A percentile compares a stretch with the other conserved stretches of the same genome.
phyloP scores from a whole-genome alignment of 2,329 filamentous ascomycete species.

The Pleoardoris graminearum region DNA sequence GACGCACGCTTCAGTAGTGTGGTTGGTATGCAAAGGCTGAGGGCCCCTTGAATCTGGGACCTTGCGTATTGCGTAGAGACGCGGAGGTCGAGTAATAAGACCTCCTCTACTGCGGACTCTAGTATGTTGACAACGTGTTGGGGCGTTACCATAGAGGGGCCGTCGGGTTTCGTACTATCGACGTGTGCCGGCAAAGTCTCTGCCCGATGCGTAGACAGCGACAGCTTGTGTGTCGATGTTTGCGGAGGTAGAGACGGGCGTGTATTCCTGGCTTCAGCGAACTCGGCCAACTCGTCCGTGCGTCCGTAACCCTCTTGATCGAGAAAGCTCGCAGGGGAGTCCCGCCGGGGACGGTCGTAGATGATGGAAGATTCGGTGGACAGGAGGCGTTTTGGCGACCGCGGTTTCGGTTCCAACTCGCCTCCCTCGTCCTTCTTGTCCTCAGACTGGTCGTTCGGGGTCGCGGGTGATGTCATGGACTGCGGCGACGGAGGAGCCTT shows the following conservation, averaged over 20 bases:
- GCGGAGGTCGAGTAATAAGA: slow-evolving; percentile 81
- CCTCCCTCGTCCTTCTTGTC: slow-evolving; percentile 25
- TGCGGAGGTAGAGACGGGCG: slow-evolving; percentile 39
- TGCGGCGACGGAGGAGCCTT: slow-evolving; percentile 43
- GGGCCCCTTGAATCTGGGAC: slow-evolving; percentile 74
- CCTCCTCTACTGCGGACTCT: slow-evolving; percentile 51
- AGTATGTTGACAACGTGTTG: slow-evolving; percentile 55
- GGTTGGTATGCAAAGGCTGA: slow-evolving; percentile 94
- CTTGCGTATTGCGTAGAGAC: slow-evolving; percentile 80
- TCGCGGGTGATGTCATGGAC: slow-evolving; percentile 28
- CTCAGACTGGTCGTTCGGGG: slow-evolving; percentile 18
- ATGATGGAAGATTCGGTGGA: slow-evolving; percentile 50
- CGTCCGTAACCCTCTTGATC: slow-evolving; percentile 39
- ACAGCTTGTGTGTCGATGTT: slow-evolving; percentile 18
- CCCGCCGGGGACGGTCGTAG: slow-evolving; percentile 49
- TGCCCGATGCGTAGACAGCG: slow-evolving; percentile 42
- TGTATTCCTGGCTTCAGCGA: slow-evolving; percentile 35
- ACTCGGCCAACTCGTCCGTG: slow-evolving; percentile 41
- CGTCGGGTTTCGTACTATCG: slow-evolving; percentile 30
- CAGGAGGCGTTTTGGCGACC: slow-evolving; percentile 55
- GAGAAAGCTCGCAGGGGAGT: slow-evolving; percentile 52
- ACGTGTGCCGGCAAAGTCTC: slow-evolving; percentile 50
- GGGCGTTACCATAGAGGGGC: slow-evolving; percentile 50
- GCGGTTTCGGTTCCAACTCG: slow-evolving; percentile 29
- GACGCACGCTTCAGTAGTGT: slow-evolving; percentile 88